Evolutionary conservation across 805 yeast genomes (phyloP), one percentile per base, ranked within the genome.

Genomic region (Spathaspora gorwiae): DNA sequence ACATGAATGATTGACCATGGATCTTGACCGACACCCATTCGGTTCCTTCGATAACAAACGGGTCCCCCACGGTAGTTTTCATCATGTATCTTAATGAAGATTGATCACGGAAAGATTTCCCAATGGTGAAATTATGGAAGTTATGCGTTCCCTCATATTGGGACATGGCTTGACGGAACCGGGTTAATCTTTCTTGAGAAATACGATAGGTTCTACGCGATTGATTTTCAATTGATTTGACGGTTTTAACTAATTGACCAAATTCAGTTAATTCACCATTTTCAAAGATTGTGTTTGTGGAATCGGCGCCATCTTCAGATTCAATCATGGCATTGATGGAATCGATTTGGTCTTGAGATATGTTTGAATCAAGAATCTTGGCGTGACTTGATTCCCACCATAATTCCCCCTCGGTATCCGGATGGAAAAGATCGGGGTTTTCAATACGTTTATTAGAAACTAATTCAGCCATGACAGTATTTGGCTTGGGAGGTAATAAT

Each of bases 1-100:
- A 75, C 98, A 94, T 94, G 66, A 94, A 94, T 3, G 97, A 88
- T 68, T 94, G 99, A 7, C 99, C 99, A 64, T 94, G 99, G 53
- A 94, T 88, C 70, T 92, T 90, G 58, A 94, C 84, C 1, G 96
- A 87, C 2, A 88, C 78, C 99, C 99, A 94, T 61, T 94, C 98
- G 6, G 97, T 90, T 39, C 87, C 90, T 59, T 90, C 87, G 53
- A 92, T 90, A 42, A 89, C 84, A 63, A 89, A 87, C 2, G 98
- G 98, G 2, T 87, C 95, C 13, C 90, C 79, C 0, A 89, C 96
- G 0, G 78, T 74, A 40, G 92, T 75, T 14, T 78, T 68, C 57
- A 87, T 87, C 89, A 94, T 90, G 62, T 71, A 87, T 56, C 99
- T 75, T 42, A 77, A 73, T 2, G 97, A 85, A 51, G 95, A 84